A percentile compares a stretch with the other conserved stretches of the same genome.
phyloP scores from a whole-genome alignment of 441 rosid species.

The Kokia cookei region DNA sequence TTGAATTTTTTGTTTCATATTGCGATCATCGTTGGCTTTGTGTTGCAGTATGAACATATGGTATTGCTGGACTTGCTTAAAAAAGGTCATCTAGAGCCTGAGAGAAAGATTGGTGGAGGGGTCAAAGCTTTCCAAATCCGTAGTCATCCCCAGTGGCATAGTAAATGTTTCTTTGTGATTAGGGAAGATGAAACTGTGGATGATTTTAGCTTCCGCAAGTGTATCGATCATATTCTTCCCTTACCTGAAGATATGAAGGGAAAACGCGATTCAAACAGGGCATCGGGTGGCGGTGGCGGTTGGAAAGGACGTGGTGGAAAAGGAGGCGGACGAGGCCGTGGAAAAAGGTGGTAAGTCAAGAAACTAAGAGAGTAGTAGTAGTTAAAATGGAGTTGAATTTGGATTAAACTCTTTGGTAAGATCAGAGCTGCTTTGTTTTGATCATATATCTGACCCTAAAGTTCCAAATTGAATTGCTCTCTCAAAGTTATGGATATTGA shows the following conservation, averaged over 20 bases:
- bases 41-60: constrained; percentile 66
- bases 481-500: background rate
- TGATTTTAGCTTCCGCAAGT: constrained; percentile 90
- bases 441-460: background rate
- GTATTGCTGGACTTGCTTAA: constrained; percentile 66
- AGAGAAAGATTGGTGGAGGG: constrained; percentile 69
- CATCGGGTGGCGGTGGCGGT: constrained; percentile 35
- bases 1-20: background rate
- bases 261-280: constrained; percentile 33
- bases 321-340: constrained; percentile 34
- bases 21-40: background rate
- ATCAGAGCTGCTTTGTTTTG: background rate
- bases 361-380: constrained; percentile 14
- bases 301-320: constrained; percentile 37
- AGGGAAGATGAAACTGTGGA: constrained; percentile 64
- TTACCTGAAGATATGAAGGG: constrained; percentile 68
- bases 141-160: constrained; percentile 61
- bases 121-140: constrained; percentile 61
- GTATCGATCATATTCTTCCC: constrained; percentile 73
- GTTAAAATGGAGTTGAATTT: background rate
- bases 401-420: background rate
- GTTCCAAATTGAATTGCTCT: background rate
- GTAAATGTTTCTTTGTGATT: constrained; percentile 65
- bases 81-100: constrained; percentile 73
- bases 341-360: constrained; percentile 43